Percentiles rank a stretch among this genome's conserved stretches.
Evolutionary conservation across 2,329 filamentous ascomycete species (phyloP).

Genomic region (Pseudogymnoascus sp.): DNA sequence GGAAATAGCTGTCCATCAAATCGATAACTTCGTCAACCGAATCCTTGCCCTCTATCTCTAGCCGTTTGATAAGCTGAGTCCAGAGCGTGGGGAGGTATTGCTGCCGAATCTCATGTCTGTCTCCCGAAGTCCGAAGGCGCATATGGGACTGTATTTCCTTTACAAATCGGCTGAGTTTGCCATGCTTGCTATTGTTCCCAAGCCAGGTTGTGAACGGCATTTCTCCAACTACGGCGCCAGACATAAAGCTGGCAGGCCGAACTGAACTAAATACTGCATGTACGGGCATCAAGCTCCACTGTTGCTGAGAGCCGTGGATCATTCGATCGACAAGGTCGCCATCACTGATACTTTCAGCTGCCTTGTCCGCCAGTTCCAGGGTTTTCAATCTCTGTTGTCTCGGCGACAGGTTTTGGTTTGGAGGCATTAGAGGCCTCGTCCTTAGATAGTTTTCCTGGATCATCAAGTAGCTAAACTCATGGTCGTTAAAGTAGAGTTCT

Average conservation of each 20-base stretch:
- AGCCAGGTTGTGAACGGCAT: constrained; percentile 85
- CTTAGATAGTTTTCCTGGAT: constrained; percentile 95
- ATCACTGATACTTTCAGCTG: constrained; percentile 93
- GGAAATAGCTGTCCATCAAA: constrained; percentile 92
- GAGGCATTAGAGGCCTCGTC: constrained; percentile 59
- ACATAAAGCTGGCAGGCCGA: constrained; percentile 75
- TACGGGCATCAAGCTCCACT: constrained; percentile 96
- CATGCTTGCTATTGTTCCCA: constrained; percentile 84
- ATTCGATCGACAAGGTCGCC: constrained; percentile 93
- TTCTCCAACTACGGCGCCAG: constrained; percentile 63
- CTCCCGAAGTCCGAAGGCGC: constrained; percentile 80
- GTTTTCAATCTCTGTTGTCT: constrained; percentile 68
- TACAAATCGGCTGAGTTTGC: constrained; percentile 67
- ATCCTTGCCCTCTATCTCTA: constrained; percentile 74
- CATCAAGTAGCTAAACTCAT: constrained; percentile 96
- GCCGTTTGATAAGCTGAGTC: constrained; percentile 64
- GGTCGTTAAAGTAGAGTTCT: constrained; percentile 97
- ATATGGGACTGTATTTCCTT: constrained; percentile 97
- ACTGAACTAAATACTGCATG: constrained; percentile 96
- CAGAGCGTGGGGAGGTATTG: constrained; percentile 87
- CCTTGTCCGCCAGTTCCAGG: constrained; percentile 78
- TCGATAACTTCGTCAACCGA: constrained; percentile 76
- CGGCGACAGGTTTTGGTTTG: constrained; percentile 47
- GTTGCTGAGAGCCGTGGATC: constrained; percentile 97
- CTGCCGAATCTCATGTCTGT: constrained; percentile 87